A percentile compares a stretch with the other conserved stretches of the same genome.
Conservation (phyloP, 306 rosid species). For the Sicyos baderoa region DNA sequence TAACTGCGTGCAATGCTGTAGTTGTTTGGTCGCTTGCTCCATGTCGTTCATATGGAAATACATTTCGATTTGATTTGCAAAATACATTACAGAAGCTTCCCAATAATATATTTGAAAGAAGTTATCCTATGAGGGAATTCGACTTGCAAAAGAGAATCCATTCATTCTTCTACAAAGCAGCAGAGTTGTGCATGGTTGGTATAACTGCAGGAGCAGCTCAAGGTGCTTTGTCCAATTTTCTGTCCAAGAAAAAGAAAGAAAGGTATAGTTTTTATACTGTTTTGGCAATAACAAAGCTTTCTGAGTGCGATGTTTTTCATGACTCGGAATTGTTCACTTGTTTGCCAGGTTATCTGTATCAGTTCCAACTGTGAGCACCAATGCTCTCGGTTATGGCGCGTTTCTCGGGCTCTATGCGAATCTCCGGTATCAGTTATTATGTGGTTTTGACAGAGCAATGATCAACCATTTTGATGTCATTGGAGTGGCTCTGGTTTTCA, state of each 20-base stretch:
- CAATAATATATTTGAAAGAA: constrained; percentile 85
- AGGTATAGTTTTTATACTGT: constrained; percentile 38
- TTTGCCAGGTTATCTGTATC: constrained; percentile 77
- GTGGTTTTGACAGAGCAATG: constrained; percentile 88
- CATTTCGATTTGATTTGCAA: constrained; percentile 85
- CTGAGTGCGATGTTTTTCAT: constrained; percentile 2
- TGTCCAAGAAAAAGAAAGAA: constrained; percentile 71
- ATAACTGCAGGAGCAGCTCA: constrained; percentile 84
- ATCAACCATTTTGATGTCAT: constrained; percentile 85
- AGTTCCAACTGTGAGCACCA: constrained; percentile 63
- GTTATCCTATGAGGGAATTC: constrained; percentile 90
- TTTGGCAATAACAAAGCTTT: not conserved
- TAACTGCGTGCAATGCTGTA: constrained; percentile 87
- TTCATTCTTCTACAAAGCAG: constrained; percentile 90
- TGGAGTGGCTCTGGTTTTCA: constrained; percentile 73
- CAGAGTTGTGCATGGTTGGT: constrained; percentile 97
- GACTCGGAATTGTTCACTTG: constrained; percentile 11
- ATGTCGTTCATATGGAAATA: constrained; percentile 90
- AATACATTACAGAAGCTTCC: constrained; percentile 98
- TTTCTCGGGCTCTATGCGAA: constrained; percentile 96
- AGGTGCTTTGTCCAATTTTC: constrained; percentile 59
- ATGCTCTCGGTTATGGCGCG: constrained; percentile 94
- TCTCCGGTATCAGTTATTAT: constrained; percentile 78
- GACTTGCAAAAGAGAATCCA: constrained; percentile 81
- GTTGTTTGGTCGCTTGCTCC: constrained; percentile 99